Evolutionary conservation across 1,139 yeast species (phyloP).

Genomic region (Candida smagusa): DNA sequence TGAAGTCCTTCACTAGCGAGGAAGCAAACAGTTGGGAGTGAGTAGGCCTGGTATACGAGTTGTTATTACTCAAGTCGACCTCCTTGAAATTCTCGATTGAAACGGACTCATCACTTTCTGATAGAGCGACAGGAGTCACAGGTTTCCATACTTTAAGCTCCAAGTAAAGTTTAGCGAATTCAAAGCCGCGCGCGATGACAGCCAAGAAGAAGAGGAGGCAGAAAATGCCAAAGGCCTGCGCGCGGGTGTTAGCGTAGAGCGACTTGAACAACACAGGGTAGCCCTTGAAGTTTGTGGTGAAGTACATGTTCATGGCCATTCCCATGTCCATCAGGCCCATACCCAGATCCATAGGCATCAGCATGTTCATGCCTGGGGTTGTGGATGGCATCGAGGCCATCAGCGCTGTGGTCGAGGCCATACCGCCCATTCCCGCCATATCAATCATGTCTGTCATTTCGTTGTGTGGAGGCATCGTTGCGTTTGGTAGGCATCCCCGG

Average conservation of each 20-base stretch:
- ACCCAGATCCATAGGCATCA: conserved; percentile 1
- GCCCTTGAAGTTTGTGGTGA: conserved; percentile 46
- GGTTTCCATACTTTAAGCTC: conserved; percentile 59
- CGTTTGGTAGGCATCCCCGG: too few species aligned
- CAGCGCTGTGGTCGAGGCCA: too few species aligned
- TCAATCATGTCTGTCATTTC: not conserved
- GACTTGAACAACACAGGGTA: conserved; percentile 62
- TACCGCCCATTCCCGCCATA: not conserved
- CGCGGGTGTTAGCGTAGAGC: conserved; percentile 51
- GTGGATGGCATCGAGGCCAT: too few species aligned
- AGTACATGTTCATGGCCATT: conserved; percentile 52
- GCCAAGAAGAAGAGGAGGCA: conserved; percentile 55
- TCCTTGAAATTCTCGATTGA: conserved; percentile 1
- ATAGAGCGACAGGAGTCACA: not conserved
- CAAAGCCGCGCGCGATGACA: conserved; percentile 55
- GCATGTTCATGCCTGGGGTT: conserved; percentile 10
- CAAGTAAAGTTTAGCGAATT: conserved; percentile 57
- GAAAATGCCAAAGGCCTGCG: conserved; percentile 71
- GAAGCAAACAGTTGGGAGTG: conserved; percentile 3
- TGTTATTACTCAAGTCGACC: conserved; percentile 2
- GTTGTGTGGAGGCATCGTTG: too few species aligned
- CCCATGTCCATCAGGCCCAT: conserved; percentile 21
- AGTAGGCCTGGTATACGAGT: conserved; percentile 1
- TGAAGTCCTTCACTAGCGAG: conserved; percentile 3
- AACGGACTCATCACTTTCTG: not conserved